Percentiles rank a stretch among this genome's conserved stretches.
These are phyloP conservation scores for Aphelidium insulamus DNA, from an alignment of 371 early-diverging fungal species.

Conservation along the genomic window DNA sequence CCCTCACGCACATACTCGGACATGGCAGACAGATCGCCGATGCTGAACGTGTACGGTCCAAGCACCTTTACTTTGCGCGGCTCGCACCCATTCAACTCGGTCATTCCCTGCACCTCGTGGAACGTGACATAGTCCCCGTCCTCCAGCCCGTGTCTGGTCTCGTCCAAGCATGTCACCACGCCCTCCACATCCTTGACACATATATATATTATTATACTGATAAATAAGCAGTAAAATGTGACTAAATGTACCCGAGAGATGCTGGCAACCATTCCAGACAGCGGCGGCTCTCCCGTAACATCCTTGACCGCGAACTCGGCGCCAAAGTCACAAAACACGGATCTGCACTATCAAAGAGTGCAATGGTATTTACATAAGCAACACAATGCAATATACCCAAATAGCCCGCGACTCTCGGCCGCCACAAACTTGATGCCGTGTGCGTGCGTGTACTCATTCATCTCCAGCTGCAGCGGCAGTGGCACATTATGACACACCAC, in stretches of 20 bases:
- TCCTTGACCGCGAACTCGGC: constrained; percentile 69
- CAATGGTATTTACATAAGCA: not conserved
- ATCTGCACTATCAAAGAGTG: constrained; percentile 4
- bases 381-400: constrained; percentile 34
- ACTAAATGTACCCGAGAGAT: constrained; percentile 31
- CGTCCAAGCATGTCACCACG: constrained; percentile 86
- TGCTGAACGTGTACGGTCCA: constrained; percentile 83
- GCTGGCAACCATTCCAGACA: constrained; percentile 82
- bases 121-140: constrained; percentile 93
- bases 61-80: constrained; percentile 67
- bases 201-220: not conserved
- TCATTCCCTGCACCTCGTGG: constrained; percentile 80
- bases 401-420: constrained; percentile 81
- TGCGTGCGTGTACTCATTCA: constrained; percentile 70
- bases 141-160: constrained; percentile 85
- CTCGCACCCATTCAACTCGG: constrained; percentile 49
- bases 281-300: constrained; percentile 81
- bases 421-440: constrained; percentile 78
- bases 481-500: constrained; percentile 72
- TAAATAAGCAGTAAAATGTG: not conserved
- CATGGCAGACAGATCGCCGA: constrained; percentile 62
- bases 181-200: constrained; percentile 51
- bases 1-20: constrained; percentile 62
- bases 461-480: constrained; percentile 51
- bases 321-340: constrained; percentile 95